Evolutionary conservation across 108 stramenopile species (phyloP).

Genomic region (Nitzschia sp.): DNA sequence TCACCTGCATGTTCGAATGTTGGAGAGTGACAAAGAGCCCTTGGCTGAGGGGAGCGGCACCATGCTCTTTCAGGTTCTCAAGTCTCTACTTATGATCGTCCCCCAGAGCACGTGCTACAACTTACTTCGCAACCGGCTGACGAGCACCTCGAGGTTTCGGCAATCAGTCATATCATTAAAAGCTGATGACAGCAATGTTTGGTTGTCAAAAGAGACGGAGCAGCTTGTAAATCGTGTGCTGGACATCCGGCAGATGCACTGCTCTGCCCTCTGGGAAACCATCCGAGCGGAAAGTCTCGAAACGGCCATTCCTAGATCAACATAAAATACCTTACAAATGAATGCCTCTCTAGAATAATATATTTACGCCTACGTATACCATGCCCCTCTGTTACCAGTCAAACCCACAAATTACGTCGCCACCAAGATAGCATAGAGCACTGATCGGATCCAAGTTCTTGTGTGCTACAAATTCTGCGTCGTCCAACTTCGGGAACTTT

Average conservation of each 20-base stretch:
- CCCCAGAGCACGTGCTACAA: conserved; percentile 84
- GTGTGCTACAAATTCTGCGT: conserved; percentile 15
- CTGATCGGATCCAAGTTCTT: conserved; percentile 22
- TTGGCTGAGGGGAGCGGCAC: conserved; percentile 77
- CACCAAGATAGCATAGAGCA: conserved; percentile 17
- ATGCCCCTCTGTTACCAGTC: neutral
- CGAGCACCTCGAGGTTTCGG: conserved; percentile 70
- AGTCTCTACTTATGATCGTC: conserved; percentile 74
- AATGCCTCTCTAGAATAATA: neutral
- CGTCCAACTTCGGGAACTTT: conserved; percentile 10
- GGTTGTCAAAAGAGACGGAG: conserved; percentile 44
- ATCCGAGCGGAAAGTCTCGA: conserved; percentile 84
- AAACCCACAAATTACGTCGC: conserved; percentile 3
- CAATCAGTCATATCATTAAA: conserved; percentile 51
- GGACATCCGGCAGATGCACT: conserved; percentile 66
- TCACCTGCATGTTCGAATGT: conserved; percentile 80
- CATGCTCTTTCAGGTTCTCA: conserved; percentile 79
- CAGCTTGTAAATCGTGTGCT: conserved; percentile 61
- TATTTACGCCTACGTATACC: neutral
- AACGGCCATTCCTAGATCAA: conserved; percentile 23
- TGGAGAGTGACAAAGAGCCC: conserved; percentile 74
- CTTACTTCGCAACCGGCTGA: conserved; percentile 68
- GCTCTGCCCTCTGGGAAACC: conserved; percentile 71
- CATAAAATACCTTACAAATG: conserved; percentile 13
- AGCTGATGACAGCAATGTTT: conserved; percentile 12